Evolutionary conservation across 2,329 filamentous ascomycete genomes (phyloP).

Genomic region (Magnaporthiopsis poae): DNA sequence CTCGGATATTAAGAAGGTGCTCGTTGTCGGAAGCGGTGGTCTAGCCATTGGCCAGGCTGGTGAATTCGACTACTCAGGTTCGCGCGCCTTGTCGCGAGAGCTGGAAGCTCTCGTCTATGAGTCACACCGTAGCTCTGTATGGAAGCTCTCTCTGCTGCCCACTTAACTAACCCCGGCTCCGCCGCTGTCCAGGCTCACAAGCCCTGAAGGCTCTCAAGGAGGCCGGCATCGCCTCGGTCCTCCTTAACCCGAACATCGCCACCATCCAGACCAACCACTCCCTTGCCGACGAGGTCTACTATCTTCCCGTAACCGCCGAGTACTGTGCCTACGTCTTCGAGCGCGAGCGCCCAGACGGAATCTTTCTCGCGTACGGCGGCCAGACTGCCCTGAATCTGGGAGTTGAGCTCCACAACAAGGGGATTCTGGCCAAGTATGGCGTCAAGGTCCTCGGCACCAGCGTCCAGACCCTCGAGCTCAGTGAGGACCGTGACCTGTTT

Average conservation of each 20-base stretch:
- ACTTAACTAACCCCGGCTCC: slow-evolving; percentile 1
- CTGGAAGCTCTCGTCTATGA: slow-evolving; percentile 13
- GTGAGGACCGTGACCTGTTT: slow-evolving; percentile 92
- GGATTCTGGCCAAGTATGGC: slow-evolving; percentile 87
- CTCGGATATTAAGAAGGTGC: slow-evolving; percentile 89
- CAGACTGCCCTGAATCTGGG: slow-evolving; percentile 95
- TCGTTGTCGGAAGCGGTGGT: slow-evolving; percentile 92
- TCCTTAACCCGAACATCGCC: slow-evolving; percentile 97
- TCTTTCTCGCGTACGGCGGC: slow-evolving; percentile 93
- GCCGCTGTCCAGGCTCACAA: slow-evolving; percentile 61
- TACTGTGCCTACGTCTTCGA: slow-evolving; percentile 97
- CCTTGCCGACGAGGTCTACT: slow-evolving; percentile 95
- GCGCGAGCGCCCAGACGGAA: slow-evolving; percentile 87
- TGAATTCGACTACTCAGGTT: slow-evolving; percentile 98
- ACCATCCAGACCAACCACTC: slow-evolving; percentile 96
- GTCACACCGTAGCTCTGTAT: slow-evolving; percentile 14
- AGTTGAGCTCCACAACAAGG: slow-evolving; percentile 93
- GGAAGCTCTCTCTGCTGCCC: not conserved
- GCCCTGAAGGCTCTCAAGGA: slow-evolving; percentile 95
- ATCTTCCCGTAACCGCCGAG: slow-evolving; percentile 92
- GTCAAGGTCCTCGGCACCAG: slow-evolving; percentile 94
- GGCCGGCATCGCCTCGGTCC: slow-evolving; percentile 78
- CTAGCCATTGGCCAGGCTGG: slow-evolving; percentile 94
- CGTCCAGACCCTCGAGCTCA: slow-evolving; percentile 85
- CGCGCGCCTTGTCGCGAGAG: slow-evolving; percentile 23